Evolutionary conservation across 1,284 basidiomycete genomes (phyloP), one percentile per base, ranked within the genome.

Genomic region (Rhizopogon hawkerae): DNA sequence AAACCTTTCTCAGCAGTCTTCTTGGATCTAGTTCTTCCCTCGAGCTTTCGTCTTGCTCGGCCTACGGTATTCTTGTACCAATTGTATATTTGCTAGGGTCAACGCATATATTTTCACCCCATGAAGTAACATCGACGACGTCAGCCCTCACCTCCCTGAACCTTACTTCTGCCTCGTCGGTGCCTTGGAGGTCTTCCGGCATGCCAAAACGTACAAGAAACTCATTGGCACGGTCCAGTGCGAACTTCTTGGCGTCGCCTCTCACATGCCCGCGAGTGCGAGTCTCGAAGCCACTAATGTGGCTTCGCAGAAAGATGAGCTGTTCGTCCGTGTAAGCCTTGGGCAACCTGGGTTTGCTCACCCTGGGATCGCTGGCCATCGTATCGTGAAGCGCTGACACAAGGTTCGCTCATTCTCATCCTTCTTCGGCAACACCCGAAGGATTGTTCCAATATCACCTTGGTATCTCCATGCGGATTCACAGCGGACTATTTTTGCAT

Each of bases 41-140:
- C 78, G 45, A 73, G 64, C 59, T 78, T 79, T 37, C 78, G 67
- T 48, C 76, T 66, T 5, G 74, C 75, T 21, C 78, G 69, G 3
- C 78, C 79, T 46, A 78, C 72, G 10, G 79, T 80, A 58, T 81
- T 81, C 65, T 81, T 81, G 65, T 78, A 81, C 79, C 79, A 81
- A 54, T 81, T 81, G 65, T 81, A 81, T 51, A 81, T 78, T 74
- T 80, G 78, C 79, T 79, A 35, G 23, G 26, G 13, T 23, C 14
- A 37, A 42, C 18, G 24, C 5, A 45, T 14, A 23, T 10, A 18
- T 35, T 42, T 21, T 21, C 37, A 16, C 29, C 18, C 31, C 41
- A 16, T n/a, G 16, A 43, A 43, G 31, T 9, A 43, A 13, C 0
- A 43, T 33, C 41, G 29, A 31, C 41, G 8, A 31, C 18, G 18